Conservation (phyloP, 805 yeast genomes). For the Yueomyces sp. region DNA sequence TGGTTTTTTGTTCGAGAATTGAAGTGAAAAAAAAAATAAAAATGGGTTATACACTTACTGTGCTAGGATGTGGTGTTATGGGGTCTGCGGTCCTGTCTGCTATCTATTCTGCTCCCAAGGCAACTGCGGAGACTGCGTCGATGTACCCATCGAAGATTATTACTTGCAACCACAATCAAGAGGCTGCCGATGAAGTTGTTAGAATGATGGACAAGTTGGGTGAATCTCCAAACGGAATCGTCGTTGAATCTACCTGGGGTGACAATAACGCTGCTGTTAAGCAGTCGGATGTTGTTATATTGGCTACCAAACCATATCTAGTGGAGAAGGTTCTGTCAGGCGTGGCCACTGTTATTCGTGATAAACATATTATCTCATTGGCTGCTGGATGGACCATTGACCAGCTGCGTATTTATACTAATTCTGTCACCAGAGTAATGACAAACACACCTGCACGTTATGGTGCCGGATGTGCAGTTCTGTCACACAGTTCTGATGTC, state of each 20-base stretch:
- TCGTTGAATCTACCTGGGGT: conserved; percentile 40
- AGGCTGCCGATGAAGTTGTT: conserved; percentile 37
- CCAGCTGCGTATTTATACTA: conserved; percentile 40
- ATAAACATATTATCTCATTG: conserved; percentile 58
- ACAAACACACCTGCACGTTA: conserved; percentile 93
- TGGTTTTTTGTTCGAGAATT: too few species aligned
- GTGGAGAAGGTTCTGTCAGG: conserved; percentile 46
- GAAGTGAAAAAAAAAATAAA: neutral
- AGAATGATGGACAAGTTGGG: conserved; percentile 35
- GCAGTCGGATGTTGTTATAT: conserved; percentile 53
- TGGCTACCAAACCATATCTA: conserved; percentile 84
- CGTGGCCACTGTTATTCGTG: conserved; percentile 33
- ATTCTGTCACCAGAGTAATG: conserved; percentile 78
- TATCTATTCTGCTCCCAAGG: conserved; percentile 21
- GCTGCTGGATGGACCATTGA: conserved; percentile 88
- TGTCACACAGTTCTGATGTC: conserved; percentile 54
- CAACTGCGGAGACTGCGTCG: conserved; percentile 14
- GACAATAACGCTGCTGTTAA: conserved; percentile 47
- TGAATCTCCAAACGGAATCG: conserved; percentile 27
- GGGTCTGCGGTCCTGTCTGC: conserved; percentile 88
- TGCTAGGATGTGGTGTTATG: conserved; percentile 91
- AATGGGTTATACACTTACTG: conserved; percentile 45
- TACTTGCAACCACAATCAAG: conserved; percentile 47
- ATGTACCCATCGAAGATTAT: conserved; percentile 58
- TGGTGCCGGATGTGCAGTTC: conserved; percentile 89